phyloP scores from a whole-genome alignment of 257 asterid species.

The Lithospermum erythrorhizon region DNA sequence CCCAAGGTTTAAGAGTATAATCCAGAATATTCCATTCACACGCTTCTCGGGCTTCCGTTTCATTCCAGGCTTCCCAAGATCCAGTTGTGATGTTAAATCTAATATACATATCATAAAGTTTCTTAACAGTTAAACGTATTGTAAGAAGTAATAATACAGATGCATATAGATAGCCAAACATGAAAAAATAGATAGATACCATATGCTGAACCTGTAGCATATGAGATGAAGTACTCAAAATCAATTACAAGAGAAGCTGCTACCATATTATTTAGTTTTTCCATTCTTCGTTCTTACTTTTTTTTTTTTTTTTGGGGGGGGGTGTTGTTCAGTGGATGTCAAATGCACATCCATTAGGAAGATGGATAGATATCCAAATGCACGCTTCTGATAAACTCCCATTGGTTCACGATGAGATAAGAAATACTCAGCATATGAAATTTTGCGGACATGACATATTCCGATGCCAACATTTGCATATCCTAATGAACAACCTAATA shows the following conservation, averaged over 20 bases:
- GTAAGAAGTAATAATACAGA: background rate
- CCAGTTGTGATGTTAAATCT: conserved; percentile 85
- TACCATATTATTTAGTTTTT: no score
- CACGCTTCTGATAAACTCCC: background rate
- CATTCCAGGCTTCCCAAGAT: conserved; percentile 50
- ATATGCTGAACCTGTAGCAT: background rate
- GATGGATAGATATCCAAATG: background rate
- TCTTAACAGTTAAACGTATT: conserved; percentile 7
- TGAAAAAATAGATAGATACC: background rate
- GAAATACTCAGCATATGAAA: no score
- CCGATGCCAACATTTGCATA: background rate
- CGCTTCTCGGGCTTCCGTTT: conserved; percentile 55
- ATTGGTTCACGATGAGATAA: background rate
- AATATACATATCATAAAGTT: conserved; percentile 33
- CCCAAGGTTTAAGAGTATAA: conserved; percentile 74
- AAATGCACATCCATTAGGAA: background rate
- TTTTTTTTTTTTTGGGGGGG: no score
- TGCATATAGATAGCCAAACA: background rate
- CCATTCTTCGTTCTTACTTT: no score
- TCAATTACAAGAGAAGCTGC: background rate
- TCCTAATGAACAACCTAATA: background rate
- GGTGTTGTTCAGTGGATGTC: no score
- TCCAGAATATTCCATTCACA: conserved; percentile 85
- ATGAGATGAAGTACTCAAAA: background rate
- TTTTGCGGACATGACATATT: no score